Base-by-base conservation (phyloP, 202 grass and related monocot species). In the Zoysia matrella region DNA sequence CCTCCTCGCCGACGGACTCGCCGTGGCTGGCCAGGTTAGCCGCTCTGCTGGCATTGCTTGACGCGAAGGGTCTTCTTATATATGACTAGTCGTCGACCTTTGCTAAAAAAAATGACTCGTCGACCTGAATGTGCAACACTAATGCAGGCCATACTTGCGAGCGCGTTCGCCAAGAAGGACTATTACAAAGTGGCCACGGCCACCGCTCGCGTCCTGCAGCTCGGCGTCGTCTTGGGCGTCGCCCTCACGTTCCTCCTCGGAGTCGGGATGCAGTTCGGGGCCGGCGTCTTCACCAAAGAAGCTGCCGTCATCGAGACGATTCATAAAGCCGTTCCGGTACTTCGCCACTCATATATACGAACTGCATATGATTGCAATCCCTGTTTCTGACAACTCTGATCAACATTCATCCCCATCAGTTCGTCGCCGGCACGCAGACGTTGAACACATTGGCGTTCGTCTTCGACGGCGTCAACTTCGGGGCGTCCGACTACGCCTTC, bases 391-490 rank as follows among this genome's bases (percentile, higher is more conserved):
- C 55, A 4, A 36, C 30, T 36, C 9, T 65, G 11, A 65, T 36
- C 46, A 6, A 65, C 39, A 52, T 72, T 2, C 1, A 22, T 22
- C 60, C 2, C 56, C 56, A 18, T 7, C 74, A 97, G 94, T 95
- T 98, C 64, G 92, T 95, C 57, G 95, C 90, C 3, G 92, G 95
- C 41, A 93, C 90, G 14, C 95, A 98, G 88, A 95, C 92, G 52
- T 83, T 98, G 41, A 98, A 98, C 65, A 89, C 95, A 2, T 50
- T 98, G 62, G 95, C 95, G 1, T 98, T 98, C 60, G 92, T 98
- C 12, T 93, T 98, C 58, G 92, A 98, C 46, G 92, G 95, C 65
- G 65, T 98, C 86, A 98, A 98, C 71, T 98, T 98, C 42, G 95
- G 95, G 62, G 95, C 92, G 47, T 93, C 90, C 3, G 95, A 98